Conservation (phyloP, 2,329 filamentous ascomycete genomes). For the Sclerotinia sclerotiorum region DNA sequence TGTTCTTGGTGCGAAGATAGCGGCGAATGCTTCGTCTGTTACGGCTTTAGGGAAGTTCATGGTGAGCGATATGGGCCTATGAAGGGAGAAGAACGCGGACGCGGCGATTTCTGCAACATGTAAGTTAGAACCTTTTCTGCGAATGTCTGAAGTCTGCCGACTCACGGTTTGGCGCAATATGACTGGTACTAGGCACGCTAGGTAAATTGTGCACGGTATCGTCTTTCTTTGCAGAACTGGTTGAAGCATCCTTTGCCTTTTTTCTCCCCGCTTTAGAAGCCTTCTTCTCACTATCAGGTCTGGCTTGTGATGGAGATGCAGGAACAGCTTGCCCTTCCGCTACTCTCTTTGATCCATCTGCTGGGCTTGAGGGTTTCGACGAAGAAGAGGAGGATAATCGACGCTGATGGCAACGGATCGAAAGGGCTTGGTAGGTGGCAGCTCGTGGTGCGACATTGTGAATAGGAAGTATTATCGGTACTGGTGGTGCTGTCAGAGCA, state of each 20-base stretch:
- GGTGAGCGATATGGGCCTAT: slow-evolving; percentile 88
- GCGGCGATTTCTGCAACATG: slow-evolving; percentile 71
- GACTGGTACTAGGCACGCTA: slow-evolving; percentile 72
- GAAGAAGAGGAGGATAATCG: slow-evolving; percentile 43
- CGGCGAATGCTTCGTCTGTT: slow-evolving; percentile 73
- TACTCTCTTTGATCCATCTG: slow-evolving; percentile 40
- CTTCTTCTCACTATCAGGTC: slow-evolving; percentile 45
- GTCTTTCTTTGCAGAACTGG: slow-evolving; percentile 42
- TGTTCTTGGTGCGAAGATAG: slow-evolving; percentile 69
- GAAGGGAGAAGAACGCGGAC: slow-evolving; percentile 92
- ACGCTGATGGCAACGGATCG: slow-evolving; percentile 39
- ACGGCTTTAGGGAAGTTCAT: slow-evolving; percentile 74
- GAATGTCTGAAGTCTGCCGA: not conserved
- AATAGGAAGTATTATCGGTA: slow-evolving; percentile 35
- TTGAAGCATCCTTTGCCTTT: slow-evolving; percentile 54
- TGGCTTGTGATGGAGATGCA: slow-evolving; percentile 32
- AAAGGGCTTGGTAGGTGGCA: slow-evolving; percentile 33
- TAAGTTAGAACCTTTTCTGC: not conserved
- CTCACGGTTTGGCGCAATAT: slow-evolving; percentile 66
- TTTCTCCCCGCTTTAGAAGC: slow-evolving; percentile 47
- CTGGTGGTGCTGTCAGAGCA: slow-evolving; percentile 34
- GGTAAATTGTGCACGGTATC: slow-evolving; percentile 60
- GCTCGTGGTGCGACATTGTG: slow-evolving; percentile 34
- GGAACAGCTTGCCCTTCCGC: slow-evolving; percentile 30
- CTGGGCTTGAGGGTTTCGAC: slow-evolving; percentile 43